A percentile compares a stretch with the other conserved stretches of the same genome.
These are phyloP conservation scores for Aristolochia contorta DNA, from an alignment of 164 flowering plant genomes.

Conservation along the genomic window DNA sequence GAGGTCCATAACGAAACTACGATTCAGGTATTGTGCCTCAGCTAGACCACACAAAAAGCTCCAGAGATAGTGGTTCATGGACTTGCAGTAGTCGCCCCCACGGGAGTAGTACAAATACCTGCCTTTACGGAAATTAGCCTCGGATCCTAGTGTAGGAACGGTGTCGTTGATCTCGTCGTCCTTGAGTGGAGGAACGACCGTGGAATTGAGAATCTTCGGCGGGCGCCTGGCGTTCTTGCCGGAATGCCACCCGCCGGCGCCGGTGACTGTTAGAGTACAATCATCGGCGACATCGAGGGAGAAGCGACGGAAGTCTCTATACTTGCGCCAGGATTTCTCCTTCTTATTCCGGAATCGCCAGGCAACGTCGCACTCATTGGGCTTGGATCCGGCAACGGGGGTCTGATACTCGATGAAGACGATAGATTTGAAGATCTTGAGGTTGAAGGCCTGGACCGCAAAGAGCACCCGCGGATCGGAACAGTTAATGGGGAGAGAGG, in stretches of 20 bases:
- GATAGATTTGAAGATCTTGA: slow-evolving; percentile 55
- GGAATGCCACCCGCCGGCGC: slow-evolving; percentile 68
- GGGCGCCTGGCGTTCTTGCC: slow-evolving; percentile 71
- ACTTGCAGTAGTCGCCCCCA: slow-evolving; percentile 92
- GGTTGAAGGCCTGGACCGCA: slow-evolving; percentile 66
- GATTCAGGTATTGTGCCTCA: slow-evolving; percentile 83
- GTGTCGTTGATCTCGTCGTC: slow-evolving; percentile 89
- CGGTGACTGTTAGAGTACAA: slow-evolving; percentile 44
- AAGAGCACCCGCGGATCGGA: slow-evolving; percentile 67
- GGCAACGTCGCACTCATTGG: slow-evolving; percentile 79
- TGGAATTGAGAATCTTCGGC: slow-evolving; percentile 15
- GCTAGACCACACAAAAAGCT: slow-evolving; percentile 91
- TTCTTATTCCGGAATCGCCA: slow-evolving; percentile 88
- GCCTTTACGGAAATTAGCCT: slow-evolving; percentile 50
- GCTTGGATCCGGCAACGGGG: slow-evolving; percentile 66
- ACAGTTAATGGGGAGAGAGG: slow-evolving; percentile 41
- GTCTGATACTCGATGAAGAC: slow-evolving; percentile 66
- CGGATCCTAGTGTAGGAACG: slow-evolving; percentile 56
- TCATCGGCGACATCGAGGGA: slow-evolving; percentile 46
- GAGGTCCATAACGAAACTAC: slow-evolving; percentile 91
- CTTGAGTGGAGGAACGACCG: slow-evolving; percentile 14
- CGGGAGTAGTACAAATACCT: slow-evolving; percentile 81
- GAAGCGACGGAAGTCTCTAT: slow-evolving; percentile 87
- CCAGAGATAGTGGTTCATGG: slow-evolving; percentile 89
- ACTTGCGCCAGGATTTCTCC: slow-evolving; percentile 95